A percentile compares a stretch with the other conserved stretches of the same genome.
These are phyloP conservation scores for Colletotrichum orbiculare DNA, from an alignment of 2,329 filamentous ascomycete species.

Conservation along the genomic window DNA sequence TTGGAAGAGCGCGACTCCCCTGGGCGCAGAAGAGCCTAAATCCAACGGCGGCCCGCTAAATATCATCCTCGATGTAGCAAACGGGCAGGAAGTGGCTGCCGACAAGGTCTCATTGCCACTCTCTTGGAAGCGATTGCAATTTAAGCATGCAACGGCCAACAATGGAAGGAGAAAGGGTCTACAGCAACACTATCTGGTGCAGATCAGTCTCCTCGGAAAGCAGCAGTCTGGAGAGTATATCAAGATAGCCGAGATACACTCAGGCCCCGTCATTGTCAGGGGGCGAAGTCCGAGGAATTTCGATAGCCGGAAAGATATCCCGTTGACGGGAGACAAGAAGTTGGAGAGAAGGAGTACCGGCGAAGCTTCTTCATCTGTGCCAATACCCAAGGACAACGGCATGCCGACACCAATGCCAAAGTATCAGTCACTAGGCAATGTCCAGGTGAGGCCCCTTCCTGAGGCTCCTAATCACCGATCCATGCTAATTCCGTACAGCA, in stretches of 20 bases:
- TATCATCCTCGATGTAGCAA: slow-evolving; percentile 64
- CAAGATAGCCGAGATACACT: slow-evolving; percentile 85
- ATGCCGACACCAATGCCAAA: slow-evolving; percentile 25
- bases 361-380: slow-evolving; percentile 23
- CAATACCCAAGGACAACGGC: slow-evolving; percentile 40
- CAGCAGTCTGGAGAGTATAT: slow-evolving; percentile 74
- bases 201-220: slow-evolving; percentile 84
- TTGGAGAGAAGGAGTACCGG: slow-evolving; percentile 57
- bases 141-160: slow-evolving; percentile 95
- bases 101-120: slow-evolving; percentile 84
- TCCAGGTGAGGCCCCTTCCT: slow-evolving; percentile 45
- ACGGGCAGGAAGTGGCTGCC: slow-evolving; percentile 78
- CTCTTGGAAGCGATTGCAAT: slow-evolving; percentile 94
- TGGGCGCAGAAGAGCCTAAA: slow-evolving; percentile 60
- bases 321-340: slow-evolving; percentile 69
- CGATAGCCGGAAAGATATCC: slow-evolving; percentile 87
- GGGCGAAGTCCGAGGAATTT: slow-evolving; percentile 95
- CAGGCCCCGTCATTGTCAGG: slow-evolving; percentile 93
- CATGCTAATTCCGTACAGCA: slow-evolving; percentile 42
- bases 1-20: slow-evolving; percentile 83
- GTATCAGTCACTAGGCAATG: slow-evolving; percentile 47
- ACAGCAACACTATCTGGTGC: slow-evolving; percentile 94
- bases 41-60: slow-evolving; percentile 62
- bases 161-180: slow-evolving; percentile 94
- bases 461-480: not conserved